Evolutionary conservation across 2,329 filamentous ascomycete genomes (phyloP), one percentile per base, ranked within the genome.

Genomic region (Coniella lustricola): DNA sequence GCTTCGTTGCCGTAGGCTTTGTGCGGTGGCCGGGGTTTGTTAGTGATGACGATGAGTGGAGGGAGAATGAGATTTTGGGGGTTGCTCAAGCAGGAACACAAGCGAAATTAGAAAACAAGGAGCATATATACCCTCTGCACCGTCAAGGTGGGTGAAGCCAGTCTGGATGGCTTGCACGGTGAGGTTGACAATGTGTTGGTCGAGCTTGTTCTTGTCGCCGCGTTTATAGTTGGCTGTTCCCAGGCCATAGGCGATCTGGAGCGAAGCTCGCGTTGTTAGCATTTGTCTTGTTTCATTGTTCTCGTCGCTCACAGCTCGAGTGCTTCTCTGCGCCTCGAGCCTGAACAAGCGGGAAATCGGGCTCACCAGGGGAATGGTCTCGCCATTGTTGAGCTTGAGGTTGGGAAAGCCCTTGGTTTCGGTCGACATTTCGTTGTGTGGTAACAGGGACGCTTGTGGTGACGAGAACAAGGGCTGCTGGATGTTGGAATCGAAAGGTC

Each of bases 101-200:
- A 33, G 3, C 4, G 13, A 2, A 7, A 3, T 1, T 5, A 16
- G 3, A 20, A 29, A 18, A 4, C 5, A 22, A 36, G 17, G 12
- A 4, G n/a, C 12, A 7, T 14, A 22, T 22, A 29, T 36, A 49
- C 50, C 14, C 21, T 53, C 47, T 10, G 51, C 51, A 10, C 47
- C 31, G 48, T 53, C 51, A n/a, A 53, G 48, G 32, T 53, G 51
- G 1, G 46, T 50, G 32, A 50, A 53, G 14, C 51, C 51, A 5
- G 35, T 40, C 16, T 41, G 31, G 9, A 53, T n/a, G 4, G 51
- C 51, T 25, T 49, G 46, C 2, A 44, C 33, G 3, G 47, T 50
- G 12, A 49, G 25, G 14, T 53, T 22, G 21, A 53, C 48, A n/a
- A 49, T 46, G 29, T 16, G 18, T 14, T 50, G 37, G 18, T 53